Evolutionary conservation across 1,284 basidiomycete genomes (phyloP), one percentile per base, ranked within the genome.

Genomic region (Irpex rosettiformis): DNA sequence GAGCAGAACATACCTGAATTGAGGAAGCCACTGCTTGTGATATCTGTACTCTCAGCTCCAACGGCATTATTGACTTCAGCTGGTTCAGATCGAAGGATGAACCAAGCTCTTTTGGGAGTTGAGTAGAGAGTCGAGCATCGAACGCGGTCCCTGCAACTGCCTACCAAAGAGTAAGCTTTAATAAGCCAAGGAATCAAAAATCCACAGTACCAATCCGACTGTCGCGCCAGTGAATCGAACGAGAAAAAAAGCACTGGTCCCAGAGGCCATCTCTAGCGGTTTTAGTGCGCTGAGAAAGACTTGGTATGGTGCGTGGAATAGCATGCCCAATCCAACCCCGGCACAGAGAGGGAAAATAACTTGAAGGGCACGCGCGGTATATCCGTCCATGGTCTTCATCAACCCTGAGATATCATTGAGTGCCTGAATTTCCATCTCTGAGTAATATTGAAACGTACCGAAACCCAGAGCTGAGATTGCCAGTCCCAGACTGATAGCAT

Each of bases 151-250:
- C 88, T 58, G 89, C 84, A 42, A 88, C 77, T 51, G 90, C 82
- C 89, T 92, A 66, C 56, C 37, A 18, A 42, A 59, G 37, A 33
- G 56, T 49, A 8, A 59, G 56, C 48, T 22, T 58, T 45, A 48
- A 52, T n/a, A 25, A 11, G 24, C 48, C 49, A 29, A 52, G 30
- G 30, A 37, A 42, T 4, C 13, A 49, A 30, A 42, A 33, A n/a
- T 57, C n/a, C n/a, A 54, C 71, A 85, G 66, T 70, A 89, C 90
- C 73, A 93, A 70, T 61, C 91, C 90, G 53, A 88, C 77, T 3
- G 89, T 91, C 29, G 90, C 87, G 13, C 90, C 90, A 40, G 89
- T 92, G 72, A 92, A 93, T 47, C 90, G 79, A 51, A 91, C 88
- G 57, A 93, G 78, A 71, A 93, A 92, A 69, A 93, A 92, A 22